phyloP scores from a whole-genome alignment of 805 yeast genomes.

The Monosporozyma aerobia region DNA sequence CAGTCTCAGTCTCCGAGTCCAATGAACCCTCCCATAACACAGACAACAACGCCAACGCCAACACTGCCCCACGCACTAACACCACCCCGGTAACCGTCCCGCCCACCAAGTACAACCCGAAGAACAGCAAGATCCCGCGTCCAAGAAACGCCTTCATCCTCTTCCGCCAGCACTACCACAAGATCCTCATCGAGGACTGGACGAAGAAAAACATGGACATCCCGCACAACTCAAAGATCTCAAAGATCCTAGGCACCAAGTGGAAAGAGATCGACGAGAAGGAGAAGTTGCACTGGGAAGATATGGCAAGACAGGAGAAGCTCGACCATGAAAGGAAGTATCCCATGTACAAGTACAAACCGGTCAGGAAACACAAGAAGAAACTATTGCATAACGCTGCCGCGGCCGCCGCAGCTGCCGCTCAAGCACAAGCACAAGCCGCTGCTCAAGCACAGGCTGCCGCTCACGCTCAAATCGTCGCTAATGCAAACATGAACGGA shows the following conservation, averaged over 20 bases:
- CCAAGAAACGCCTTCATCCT: constrained; percentile 83
- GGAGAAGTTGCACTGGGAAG: constrained; percentile 74
- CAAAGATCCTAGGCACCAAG: constrained; percentile 48
- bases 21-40: not conserved
- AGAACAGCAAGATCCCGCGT: constrained; percentile 35
- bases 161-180: constrained; percentile 80
- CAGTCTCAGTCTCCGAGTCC: too few relatives aligned
- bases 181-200: constrained; percentile 31
- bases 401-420: not conserved
- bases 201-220: constrained; percentile 10
- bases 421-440: not conserved
- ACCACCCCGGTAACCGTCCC: not conserved
- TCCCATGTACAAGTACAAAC: constrained; percentile 81
- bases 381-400: not conserved
- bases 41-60: not conserved
- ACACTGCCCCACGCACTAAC: not conserved
- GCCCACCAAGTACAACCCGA: not conserved
- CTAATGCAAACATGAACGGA: too few relatives aligned
- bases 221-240: constrained; percentile 33
- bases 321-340: constrained; percentile 71
- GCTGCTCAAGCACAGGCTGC: not conserved
- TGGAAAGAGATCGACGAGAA: constrained; percentile 37
- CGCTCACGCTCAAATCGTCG: not conserved
- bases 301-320: constrained; percentile 76
- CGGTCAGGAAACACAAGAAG: constrained; percentile 25